phyloP scores from a whole-genome alignment of 176 grass and related monocot species.

The Avena insularis region DNA sequence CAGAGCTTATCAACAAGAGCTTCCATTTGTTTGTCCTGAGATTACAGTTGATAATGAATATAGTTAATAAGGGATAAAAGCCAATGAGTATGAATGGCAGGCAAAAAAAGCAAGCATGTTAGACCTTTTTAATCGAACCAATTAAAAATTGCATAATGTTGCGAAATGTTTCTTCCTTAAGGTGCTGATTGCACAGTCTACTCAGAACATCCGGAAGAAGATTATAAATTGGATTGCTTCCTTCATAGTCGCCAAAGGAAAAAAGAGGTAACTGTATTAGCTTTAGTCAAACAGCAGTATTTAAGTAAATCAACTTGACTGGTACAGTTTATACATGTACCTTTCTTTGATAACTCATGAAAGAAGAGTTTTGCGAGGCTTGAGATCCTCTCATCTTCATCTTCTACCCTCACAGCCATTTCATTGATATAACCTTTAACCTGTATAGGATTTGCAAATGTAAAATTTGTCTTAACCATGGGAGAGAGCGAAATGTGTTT shows the following conservation, averaged over 20 bases:
- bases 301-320: not conserved
- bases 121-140: conserved; percentile 91
- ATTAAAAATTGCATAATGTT: conserved; percentile 98
- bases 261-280: conserved; percentile 45
- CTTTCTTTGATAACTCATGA: conserved; percentile 99
- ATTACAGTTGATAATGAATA: conserved; percentile 24
- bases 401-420: conserved; percentile 91
- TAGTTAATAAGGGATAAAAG: conserved; percentile 31
- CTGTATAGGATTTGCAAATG: conserved; percentile 49
- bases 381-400: conserved; percentile 89
- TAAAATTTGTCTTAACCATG: conserved; percentile 31
- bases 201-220: conserved; percentile 97
- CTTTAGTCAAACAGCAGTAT: conserved; percentile 28
- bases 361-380: conserved; percentile 96
- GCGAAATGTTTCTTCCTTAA: conserved; percentile 77
- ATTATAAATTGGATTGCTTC: conserved; percentile 99
- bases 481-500: conserved; percentile 22
- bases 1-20: conserved; percentile 99
- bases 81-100: not conserved
- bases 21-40: conserved; percentile 99
- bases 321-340: conserved; percentile 42
- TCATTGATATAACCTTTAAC: conserved; percentile 98
- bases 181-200: conserved; percentile 86
- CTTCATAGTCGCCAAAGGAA: conserved; percentile 51
- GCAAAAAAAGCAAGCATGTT: not conserved